Base-by-base conservation (phyloP, 768 basidiomycete genomes). In the Pleurotus ostreatus region DNA sequence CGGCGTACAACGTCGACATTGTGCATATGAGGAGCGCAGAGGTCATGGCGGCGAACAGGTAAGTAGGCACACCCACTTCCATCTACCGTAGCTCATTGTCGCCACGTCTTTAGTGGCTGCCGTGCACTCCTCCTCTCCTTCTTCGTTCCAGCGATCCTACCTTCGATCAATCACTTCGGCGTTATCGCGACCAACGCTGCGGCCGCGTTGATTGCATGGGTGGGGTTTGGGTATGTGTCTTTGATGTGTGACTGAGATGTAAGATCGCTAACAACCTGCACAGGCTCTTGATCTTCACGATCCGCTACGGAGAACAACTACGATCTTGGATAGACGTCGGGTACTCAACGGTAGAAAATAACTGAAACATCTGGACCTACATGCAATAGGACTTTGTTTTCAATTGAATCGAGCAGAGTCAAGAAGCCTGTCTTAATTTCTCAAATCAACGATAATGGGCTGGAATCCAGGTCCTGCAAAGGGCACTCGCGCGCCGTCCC, bases 11-110 rank as follows among this genome's bases (percentile, higher is more conserved):
- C 38, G 73, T 82, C 3, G 83, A 83, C 51, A 65, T 82, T 15
- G 57, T 83, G 62, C 80, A 77, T 30, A 59, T 68, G 13, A 69
- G 71, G 23, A 81, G 80, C 56, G 79, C 82, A 2, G 79, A 84
- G 62, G 68, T 71, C 15, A 72, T 72, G 63, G 82, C 79, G 0
- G 80, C 76, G 0, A 66, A 64, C 47, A 62, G 64, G 82, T 67
- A 20, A 53, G 69, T 57, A 51, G 43, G 22, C 39, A 52, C 11
- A 46, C 45, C 15, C 45, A 23, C 15, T 37, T 49, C 48, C 13
- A 49, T n/a, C 7, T 25, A 5, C 30, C 12, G 15, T 30, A 26
- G 23, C 15, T 43, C 16, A 38, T 26, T 34, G 13, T 44, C 15
- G 22, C 12, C 16, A 11, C 30, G 20, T 34, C 44, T 57, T 5